Evolutionary conservation across 106 monocot species (phyloP).

Genomic region (Ottelia alismoides): DNA sequence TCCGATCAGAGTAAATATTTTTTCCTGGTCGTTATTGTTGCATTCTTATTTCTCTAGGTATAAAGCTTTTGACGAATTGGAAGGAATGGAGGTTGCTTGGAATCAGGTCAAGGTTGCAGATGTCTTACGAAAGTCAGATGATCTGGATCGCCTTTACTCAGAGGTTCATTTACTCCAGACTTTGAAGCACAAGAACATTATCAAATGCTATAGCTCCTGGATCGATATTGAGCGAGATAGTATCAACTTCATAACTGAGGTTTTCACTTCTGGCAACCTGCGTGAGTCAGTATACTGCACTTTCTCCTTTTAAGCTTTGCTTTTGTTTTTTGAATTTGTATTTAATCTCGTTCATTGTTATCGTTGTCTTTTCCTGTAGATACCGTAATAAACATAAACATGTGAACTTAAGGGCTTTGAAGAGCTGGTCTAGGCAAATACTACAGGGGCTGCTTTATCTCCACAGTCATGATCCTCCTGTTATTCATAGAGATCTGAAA

Average conservation of each 20-base stretch:
- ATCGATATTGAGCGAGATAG: conserved; percentile 17
- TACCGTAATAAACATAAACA: conserved; percentile 27
- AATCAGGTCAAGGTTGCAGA: conserved; percentile 32
- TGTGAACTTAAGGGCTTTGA: conserved; percentile 23
- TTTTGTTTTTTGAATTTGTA: not conserved
- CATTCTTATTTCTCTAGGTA: conserved; percentile 24
- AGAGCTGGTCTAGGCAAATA: conserved; percentile 34
- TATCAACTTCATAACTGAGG: conserved; percentile 39
- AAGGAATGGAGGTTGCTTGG: conserved; percentile 49
- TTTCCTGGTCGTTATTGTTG: not conserved
- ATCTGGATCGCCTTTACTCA: conserved; percentile 25
- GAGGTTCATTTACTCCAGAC: conserved; percentile 36
- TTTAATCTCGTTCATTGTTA: no score
- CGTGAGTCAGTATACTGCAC: conserved; percentile 15
- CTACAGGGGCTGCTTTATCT: conserved; percentile 24
- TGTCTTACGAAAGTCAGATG: conserved; percentile 14
- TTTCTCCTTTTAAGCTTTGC: not conserved
- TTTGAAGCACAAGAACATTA: conserved; percentile 38
- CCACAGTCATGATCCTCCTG: conserved; percentile 30
- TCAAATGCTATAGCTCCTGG: conserved; percentile 34
- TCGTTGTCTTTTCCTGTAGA: conserved; percentile 4
- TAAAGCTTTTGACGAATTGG: conserved; percentile 31
- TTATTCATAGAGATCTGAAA: conserved; percentile 35
- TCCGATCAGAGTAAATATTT: no score
- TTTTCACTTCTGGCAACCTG: conserved; percentile 41